A percentile compares a stretch with the other conserved stretches of the same genome.
These are phyloP conservation scores for Penicillium goetzii DNA, from an alignment of 495 filamentous ascomycete genomes.

Conservation along the genomic window DNA sequence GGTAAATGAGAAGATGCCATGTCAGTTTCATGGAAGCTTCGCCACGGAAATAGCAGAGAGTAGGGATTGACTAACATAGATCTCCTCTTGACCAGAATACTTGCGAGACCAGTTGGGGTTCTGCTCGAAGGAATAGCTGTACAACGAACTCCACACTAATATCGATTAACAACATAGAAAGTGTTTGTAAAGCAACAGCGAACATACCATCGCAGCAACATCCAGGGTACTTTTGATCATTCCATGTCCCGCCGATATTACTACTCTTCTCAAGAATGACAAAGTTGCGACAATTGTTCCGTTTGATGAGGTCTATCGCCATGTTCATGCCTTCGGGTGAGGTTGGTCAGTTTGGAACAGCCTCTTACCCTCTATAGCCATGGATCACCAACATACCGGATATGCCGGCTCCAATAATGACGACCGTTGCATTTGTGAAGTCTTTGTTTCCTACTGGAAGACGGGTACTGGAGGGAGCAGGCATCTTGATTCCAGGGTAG, in stretches of 20 bases:
- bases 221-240: constrained; percentile 58
- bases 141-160: constrained; percentile 53
- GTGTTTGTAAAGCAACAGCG: background rate
- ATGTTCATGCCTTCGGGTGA: constrained; percentile 51
- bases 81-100: constrained; percentile 67
- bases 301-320: constrained; percentile 60
- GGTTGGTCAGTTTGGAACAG: constrained; percentile 4
- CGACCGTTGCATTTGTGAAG: constrained; percentile 51
- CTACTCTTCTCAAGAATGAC: constrained; percentile 59
- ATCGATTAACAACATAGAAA: background rate
- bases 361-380: background rate
- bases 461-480: constrained; percentile 12
- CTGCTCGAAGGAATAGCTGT: constrained; percentile 70
- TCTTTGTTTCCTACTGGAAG: constrained; percentile 35
- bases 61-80: constrained; percentile 44
- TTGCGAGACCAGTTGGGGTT: constrained; percentile 66
- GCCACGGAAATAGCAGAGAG: constrained; percentile 13
- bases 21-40: background rate
- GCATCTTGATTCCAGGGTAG: constrained; percentile 15
- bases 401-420: constrained; percentile 60
- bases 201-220: constrained; percentile 55
- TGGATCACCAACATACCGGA: constrained; percentile 28
- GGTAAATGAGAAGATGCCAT: background rate
- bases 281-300: constrained; percentile 57
- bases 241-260: constrained; percentile 59